phyloP scores from a whole-genome alignment of 1,139 yeast genomes.

The Scheffersomyces illinoinensis region DNA sequence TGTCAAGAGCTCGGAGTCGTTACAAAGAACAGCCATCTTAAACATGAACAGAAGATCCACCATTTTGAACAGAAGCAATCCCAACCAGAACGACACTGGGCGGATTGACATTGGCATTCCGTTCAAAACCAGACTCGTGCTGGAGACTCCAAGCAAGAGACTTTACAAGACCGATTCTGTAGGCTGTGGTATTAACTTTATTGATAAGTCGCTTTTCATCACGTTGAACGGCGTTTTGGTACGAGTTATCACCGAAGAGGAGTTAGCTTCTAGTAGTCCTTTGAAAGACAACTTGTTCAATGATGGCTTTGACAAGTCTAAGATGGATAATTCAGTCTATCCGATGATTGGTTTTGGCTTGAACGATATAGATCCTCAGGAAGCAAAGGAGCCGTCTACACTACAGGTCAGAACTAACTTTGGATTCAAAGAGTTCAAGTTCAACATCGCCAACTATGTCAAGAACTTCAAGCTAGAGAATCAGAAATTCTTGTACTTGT shows the following conservation, averaged over 20 bases:
- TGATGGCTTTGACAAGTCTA: constrained; percentile 8
- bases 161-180: constrained; percentile 54
- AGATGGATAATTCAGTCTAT: constrained; percentile 26
- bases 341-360: constrained; percentile 45
- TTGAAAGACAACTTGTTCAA: constrained; percentile 30
- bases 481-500: constrained; percentile 20
- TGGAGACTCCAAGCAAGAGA: constrained; percentile 15
- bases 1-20: constrained; percentile 31
- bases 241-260: constrained; percentile 31
- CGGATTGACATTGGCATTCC: constrained; percentile 40
- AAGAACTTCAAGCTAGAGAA: constrained; percentile 36
- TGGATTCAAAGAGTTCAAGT: constrained; percentile 67
- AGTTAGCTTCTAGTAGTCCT: constrained; percentile 26
- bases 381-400: constrained; percentile 8
- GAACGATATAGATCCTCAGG: constrained; percentile 19
- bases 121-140: constrained; percentile 25
- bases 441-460: constrained; percentile 70
- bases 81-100: constrained; percentile 32
- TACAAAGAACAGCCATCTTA: constrained; percentile 32
- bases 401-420: constrained; percentile 60
- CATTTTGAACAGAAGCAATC: constrained; percentile 26
- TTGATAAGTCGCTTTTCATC: constrained; percentile 62
- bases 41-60: constrained; percentile 42
- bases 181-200: constrained; percentile 83
- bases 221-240: constrained; percentile 77